Evolutionary conservation across 1,139 yeast species (phyloP), one percentile per base, ranked within the genome.

Genomic region (Candida sp.): DNA sequence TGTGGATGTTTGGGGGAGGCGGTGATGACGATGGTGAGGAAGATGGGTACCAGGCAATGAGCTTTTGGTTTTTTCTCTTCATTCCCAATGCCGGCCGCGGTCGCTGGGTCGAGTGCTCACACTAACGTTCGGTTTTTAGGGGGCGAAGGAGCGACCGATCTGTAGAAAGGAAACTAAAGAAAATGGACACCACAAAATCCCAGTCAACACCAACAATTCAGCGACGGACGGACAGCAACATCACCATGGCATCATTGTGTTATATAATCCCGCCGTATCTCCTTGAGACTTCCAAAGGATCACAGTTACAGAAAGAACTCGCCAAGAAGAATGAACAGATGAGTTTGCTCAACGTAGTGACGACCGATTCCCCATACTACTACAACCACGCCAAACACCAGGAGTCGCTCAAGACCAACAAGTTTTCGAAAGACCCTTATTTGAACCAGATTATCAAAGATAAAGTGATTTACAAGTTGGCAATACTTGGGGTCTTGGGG

Each of bases 221-320:
- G 42, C 42, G 12, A 23, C 12, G 28, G 7, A 34, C 17, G 6
- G 9, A 34, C 23, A 17, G 23, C 8, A 12, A 22, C 8, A 34
- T 12, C 5, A 22, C 12, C 17, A 28, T 33, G 25, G 11, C 40
- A 22, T 39, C 53, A 32, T 54, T 63, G 43, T 61, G 67, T 31
- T 73, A 75, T 57, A 65, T 74, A 23, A 73, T 77, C 34, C 82
- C 82, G 2, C 82, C 81, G 3, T 77, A 77, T 56, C 61, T 77
- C 40, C 70, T 77, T 31, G 63, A 73, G 45, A 70, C 81, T 3
- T 66, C 73, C 44, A 58, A 67, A 25, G 82, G 82, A 1, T 65
- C 69, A 5, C 63, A 62, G 44, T 62, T 75, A 12, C 72, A 72
- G 47, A 62, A 60, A 46, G 61, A 64, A 42, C 56, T 77, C 32